A percentile compares a stretch with the other conserved stretches of the same genome.
Evolutionary conservation across 2,329 filamentous ascomycete species (phyloP).

Genomic region (Nigrograna mackinnonii): DNA sequence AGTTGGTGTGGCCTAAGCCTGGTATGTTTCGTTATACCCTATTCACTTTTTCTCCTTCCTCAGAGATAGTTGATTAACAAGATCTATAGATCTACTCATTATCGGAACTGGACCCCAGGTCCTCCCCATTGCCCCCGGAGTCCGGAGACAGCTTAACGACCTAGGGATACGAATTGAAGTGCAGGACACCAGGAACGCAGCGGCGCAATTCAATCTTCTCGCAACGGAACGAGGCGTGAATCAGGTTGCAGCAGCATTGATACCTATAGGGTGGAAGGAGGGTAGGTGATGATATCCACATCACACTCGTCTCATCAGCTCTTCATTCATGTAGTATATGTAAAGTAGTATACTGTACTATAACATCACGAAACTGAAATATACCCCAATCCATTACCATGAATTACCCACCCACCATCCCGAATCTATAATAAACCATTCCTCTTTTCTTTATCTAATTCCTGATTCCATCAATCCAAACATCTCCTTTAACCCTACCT

Average conservation of each 20-base stretch:
- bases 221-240: conserved; percentile 90
- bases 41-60: not conserved
- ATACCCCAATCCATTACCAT: too few species aligned
- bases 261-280: conserved; percentile 83
- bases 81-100: conserved; percentile 75
- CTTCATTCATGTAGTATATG: too few species aligned
- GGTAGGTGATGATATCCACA: too few species aligned
- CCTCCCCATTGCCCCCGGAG: conserved; percentile 74
- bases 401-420: too few species aligned
- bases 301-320: too few species aligned
- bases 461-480: too few species aligned
- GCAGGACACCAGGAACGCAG: conserved; percentile 90
- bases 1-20: conserved; percentile 83
- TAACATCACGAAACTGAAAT: too few species aligned
- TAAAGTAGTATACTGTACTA: too few species aligned
- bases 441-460: too few species aligned
- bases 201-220: conserved; percentile 90
- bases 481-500: too few species aligned
- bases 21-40: too few species aligned
- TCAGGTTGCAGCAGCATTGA: conserved; percentile 83
- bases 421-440: too few species aligned
- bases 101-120: conserved; percentile 82
- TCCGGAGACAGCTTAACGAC: conserved; percentile 71
- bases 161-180: conserved; percentile 87
- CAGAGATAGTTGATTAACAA: conserved; percentile 6